A percentile compares a stretch with the other conserved stretches of the same genome.
phyloP scores from a whole-genome alignment of 208 protist species.

The Histomonas meleagridis region DNA sequence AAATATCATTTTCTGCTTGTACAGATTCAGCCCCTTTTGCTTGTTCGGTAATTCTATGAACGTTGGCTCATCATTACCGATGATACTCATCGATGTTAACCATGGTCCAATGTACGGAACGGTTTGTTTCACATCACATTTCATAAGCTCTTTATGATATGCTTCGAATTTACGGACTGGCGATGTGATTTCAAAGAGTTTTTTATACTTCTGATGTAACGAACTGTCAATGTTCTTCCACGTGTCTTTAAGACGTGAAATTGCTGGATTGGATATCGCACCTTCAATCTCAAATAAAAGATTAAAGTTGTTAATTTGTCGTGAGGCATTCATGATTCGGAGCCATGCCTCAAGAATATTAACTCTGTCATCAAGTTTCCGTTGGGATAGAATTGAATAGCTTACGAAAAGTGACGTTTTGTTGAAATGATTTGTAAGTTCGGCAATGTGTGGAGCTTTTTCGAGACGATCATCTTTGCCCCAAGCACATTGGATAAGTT shows the following conservation, averaged over 20 bases:
- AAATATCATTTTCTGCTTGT: background rate
- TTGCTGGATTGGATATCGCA: background rate
- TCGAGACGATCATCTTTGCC: background rate
- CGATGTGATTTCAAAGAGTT: background rate
- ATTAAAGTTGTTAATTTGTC: constrained; percentile 1
- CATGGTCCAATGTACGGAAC: background rate
- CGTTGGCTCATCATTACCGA: too few relatives aligned
- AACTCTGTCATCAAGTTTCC: background rate
- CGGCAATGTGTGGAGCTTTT: background rate
- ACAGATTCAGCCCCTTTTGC: background rate
- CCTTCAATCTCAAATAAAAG: background rate
- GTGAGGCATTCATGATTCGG: background rate
- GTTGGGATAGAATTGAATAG: background rate
- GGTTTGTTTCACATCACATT: background rate
- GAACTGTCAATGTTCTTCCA: background rate
- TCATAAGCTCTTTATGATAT: background rate
- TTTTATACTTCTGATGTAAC: background rate
- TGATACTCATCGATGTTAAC: background rate
- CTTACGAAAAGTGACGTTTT: background rate
- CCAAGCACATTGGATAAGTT: background rate
- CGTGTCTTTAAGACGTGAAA: background rate
- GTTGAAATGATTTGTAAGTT: background rate
- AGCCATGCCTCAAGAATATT: background rate
- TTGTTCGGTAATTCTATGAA: background rate
- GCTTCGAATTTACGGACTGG: background rate